Base-by-base conservation (phyloP, 192 early-diverging fungal species). In the Podochytrium sp. region DNA sequence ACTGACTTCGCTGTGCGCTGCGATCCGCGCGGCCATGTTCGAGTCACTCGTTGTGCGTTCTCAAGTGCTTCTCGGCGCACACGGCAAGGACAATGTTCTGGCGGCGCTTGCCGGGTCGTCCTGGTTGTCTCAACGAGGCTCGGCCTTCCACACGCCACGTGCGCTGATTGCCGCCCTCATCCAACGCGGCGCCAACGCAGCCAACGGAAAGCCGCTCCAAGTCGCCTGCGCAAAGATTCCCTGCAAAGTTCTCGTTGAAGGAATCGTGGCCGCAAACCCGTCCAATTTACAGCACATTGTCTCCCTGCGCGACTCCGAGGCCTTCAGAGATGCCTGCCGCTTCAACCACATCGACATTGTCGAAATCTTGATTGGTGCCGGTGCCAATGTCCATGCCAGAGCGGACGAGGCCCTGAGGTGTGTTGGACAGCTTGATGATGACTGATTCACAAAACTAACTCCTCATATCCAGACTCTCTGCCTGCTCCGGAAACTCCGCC, bases 351-450 rank as follows among this genome's bases (percentile, higher is more conserved):
- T 66, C 18, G 42, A n/a, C 14, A 66, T 32, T 0, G 43, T 30
- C 12, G 6, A 42, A n/a, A 20, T 66, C 1, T 43, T 66, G 33
- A 10, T 66, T 39, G 23, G 50, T 12, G 27, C 20, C 14, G 64
- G 64, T 1, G 64, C 64, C 0, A 2, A 66, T 2, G 29, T 66
- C 20, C 64, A 66, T 39, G 41, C 64, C 10, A 14, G 64, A 27
- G 64, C 64, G 47, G 64, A 66, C 34, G 64, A 66, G 4, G 42
- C 64, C 20, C 33, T 66, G 42, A 66, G 64, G 64, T 66, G 64
- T 50, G 2, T 25, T n/a, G 7, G 12, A 18, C 0, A 14, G 34
- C 5, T 18, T 66, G 25, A 32, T 49, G 29, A 1, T 23, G n/a
- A 50, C 10, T 1, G 41, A 30, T 29, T 10, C n/a, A 37, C 37